These are phyloP conservation scores for Fusarium sp. DNA, from an alignment of 2,329 filamentous ascomycete genomes.

Conservation along the genomic window DNA sequence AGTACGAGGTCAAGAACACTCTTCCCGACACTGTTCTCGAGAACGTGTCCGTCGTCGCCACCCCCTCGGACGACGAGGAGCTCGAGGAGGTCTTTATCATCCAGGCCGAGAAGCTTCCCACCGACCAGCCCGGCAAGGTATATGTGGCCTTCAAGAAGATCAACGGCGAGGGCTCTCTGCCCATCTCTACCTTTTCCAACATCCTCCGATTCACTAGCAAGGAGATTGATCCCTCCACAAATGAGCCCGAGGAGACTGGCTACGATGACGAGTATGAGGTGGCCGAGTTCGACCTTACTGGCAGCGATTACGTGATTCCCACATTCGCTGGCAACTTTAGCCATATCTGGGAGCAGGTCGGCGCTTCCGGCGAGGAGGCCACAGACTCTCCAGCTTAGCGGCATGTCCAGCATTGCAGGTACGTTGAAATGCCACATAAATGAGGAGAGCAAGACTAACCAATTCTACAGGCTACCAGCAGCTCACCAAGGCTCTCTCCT, in stretches of 20 bases:
- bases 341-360: constrained; percentile 94
- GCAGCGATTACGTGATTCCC: constrained; percentile 93
- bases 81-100: constrained; percentile 95
- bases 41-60: constrained; percentile 85
- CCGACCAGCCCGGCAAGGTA: constrained; percentile 90
- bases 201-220: constrained; percentile 97
- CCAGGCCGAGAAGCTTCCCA: constrained; percentile 82
- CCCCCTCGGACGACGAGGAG: constrained; percentile 84
- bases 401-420: constrained; percentile 94
- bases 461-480: constrained; percentile 79
- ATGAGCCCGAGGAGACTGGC: constrained; percentile 88
- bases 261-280: constrained; percentile 99
- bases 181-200: constrained; percentile 87
- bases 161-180: constrained; percentile 80
- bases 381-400: constrained; percentile 87
- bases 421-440: constrained; percentile 52
- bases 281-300: constrained; percentile 89
- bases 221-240: constrained; percentile 95
- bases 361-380: constrained; percentile 87
- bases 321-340: constrained; percentile 95
- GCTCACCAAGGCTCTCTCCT: constrained; percentile 88
- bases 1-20: constrained; percentile 98
- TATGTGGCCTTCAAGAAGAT: constrained; percentile 95
- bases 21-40: constrained; percentile 90
- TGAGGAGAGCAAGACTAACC: constrained; percentile 37